A percentile compares a stretch with the other conserved stretches of the same genome.
These are phyloP conservation scores for Plasmodium cynomolgi DNA, from an alignment of 169 alveolate genomes.

Conservation along the genomic window DNA sequence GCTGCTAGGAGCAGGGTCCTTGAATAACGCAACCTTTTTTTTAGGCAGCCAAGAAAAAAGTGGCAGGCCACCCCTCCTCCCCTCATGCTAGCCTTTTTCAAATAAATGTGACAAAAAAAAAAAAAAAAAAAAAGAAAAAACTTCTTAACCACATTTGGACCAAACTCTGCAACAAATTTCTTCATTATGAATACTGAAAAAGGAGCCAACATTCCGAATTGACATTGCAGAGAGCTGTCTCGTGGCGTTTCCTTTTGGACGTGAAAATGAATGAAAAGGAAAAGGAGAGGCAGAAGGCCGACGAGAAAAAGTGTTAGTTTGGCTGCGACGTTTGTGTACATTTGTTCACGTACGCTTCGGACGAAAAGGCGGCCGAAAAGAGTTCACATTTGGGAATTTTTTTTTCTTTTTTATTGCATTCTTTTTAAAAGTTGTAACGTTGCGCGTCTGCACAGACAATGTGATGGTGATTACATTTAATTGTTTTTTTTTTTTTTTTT, in stretches of 20 bases:
- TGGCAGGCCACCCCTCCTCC: background rate
- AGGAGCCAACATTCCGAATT: background rate
- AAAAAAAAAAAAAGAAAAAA: background rate
- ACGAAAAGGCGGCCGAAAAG: background rate
- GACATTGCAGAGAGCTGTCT: background rate
- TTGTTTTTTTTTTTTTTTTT: background rate
- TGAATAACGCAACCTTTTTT: background rate
- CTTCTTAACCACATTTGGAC: background rate
- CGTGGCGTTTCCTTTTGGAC: background rate
- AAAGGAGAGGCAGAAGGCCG: constrained; percentile 3
- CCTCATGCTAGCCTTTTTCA: background rate
- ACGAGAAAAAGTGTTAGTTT: constrained; percentile 28
- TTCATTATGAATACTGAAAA: background rate
- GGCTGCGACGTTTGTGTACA: background rate
- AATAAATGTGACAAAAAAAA: background rate
- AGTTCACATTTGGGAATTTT: background rate
- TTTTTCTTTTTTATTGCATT: background rate
- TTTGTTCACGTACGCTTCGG: background rate
- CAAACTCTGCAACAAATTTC: background rate
- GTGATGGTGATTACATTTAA: background rate
- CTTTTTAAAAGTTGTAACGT: background rate
- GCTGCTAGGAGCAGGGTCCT: background rate
- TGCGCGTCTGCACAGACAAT: background rate
- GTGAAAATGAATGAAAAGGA: constrained; percentile 28
- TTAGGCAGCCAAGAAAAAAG: background rate